phyloP scores from a whole-genome alignment of 805 yeast species.

The Wickerhamomyces bisporus region DNA sequence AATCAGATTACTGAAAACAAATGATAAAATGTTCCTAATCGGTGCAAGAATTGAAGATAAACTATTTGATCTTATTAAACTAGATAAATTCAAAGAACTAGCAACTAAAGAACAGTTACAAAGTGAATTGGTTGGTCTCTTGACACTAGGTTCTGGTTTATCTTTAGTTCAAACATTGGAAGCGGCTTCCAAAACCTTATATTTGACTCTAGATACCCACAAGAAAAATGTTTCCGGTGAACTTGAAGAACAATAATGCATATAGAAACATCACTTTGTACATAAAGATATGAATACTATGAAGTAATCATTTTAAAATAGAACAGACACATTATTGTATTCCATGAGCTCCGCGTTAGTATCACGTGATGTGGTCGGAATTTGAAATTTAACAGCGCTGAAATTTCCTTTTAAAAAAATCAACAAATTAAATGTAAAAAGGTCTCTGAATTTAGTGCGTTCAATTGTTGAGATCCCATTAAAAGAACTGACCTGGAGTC shows the following conservation, averaged over 20 bases:
- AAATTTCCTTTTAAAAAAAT: not conserved
- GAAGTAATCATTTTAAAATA: no score
- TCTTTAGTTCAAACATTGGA: slow-evolving; percentile 81
- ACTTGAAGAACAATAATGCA: slow-evolving; percentile 1
- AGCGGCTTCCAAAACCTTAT: slow-evolving; percentile 59
- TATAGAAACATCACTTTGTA: no score
- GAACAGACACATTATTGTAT: no score
- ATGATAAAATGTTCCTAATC: slow-evolving; percentile 71
- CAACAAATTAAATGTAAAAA: not conserved
- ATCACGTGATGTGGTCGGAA: no score
- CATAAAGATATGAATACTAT: no score
- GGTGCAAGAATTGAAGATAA: slow-evolving; percentile 79
- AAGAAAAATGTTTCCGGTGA: slow-evolving; percentile 30
- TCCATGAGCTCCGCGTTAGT: no score
- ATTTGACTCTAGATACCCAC: slow-evolving; percentile 69
- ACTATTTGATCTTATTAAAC: slow-evolving; percentile 44
- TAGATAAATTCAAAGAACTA: slow-evolving; percentile 64
- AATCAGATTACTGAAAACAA: slow-evolving; percentile 53
- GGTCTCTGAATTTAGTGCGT: no score
- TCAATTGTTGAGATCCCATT: no score
- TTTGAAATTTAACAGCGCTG: no score
- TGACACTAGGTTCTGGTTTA: slow-evolving; percentile 84
- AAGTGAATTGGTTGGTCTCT: slow-evolving; percentile 75
- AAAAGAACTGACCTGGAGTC: no score
- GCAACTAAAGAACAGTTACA: slow-evolving; percentile 70